Base-by-base conservation (phyloP, 148 eudicot species). In the Linanthus parryae region DNA sequence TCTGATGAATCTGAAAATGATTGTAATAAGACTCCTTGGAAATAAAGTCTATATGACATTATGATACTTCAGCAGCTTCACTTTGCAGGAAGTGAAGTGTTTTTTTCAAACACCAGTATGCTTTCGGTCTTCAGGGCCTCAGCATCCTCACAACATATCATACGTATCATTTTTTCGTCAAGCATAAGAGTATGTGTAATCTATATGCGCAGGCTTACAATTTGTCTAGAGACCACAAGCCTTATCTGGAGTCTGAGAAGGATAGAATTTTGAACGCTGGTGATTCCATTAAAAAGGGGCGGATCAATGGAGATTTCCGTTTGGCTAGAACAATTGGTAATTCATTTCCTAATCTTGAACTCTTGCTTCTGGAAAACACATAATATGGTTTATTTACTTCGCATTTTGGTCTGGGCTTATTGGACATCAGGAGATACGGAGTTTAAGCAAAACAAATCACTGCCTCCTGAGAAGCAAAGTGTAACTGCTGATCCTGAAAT, bases 401-500 rank as follows among this genome's bases (percentile, higher is more conserved):
- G 15, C 19, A 29, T 7, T 50, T 25, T 3, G 20, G 15, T 13
- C 38, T 13, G 17, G 8, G 21, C 15, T 14, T 44, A 21, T 33
- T n/a, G n/a, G 5, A 43, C 46, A 62, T 54, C 78, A 85, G 95
- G 95, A 33, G 95, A 85, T 48, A 67, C 74, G 79, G 95, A 82
- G 25, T 61, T 85, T 69, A 82, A 85, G 71, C 66, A 59, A 55
- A 83, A 85, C 59, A 73, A 67, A 51, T 54, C 62, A 18, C 61
- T 81, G 63, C 78, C 94, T 27, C 78, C 80, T 25, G 95, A 85
- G 48, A 71, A 77, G 72, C 95, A 85, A 71, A 72, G 79, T 48
- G 69, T 79, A 29, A 82, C 89, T 46, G 95, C 95, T 22, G 60
- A 82, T 54, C 95, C 90, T 17, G 90, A 85, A 52, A 46, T 82